phyloP scores from a whole-genome alignment of 2,329 filamentous ascomycete genomes.

The Arthroderma uncinatum region DNA sequence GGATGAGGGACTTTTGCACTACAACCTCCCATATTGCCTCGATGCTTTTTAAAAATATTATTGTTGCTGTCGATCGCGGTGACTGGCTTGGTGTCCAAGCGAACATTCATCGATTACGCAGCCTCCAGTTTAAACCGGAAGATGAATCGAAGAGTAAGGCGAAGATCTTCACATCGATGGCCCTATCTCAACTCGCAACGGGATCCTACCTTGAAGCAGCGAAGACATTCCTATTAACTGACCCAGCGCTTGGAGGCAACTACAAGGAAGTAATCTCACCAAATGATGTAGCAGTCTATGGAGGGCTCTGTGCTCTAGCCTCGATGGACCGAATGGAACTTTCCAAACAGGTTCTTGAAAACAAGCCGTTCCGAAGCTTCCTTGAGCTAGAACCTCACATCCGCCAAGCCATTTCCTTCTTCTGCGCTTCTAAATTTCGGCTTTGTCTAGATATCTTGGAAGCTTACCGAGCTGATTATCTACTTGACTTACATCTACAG shows the following conservation, averaged over 20 bases:
- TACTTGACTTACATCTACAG: slow-evolving; percentile 79
- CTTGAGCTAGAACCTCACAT: slow-evolving; percentile 91
- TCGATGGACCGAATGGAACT: slow-evolving; percentile 74
- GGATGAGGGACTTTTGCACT: slow-evolving; percentile 85
- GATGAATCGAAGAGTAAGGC: slow-evolving; percentile 46
- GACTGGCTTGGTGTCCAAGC: slow-evolving; percentile 63
- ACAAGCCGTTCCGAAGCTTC: slow-evolving; percentile 67
- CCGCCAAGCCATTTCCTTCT: slow-evolving; percentile 77
- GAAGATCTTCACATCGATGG: slow-evolving; percentile 56
- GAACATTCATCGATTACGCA: slow-evolving; percentile 47
- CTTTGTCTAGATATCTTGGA: slow-evolving; percentile 73
- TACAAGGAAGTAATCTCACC: slow-evolving; percentile 64
- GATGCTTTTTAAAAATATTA: slow-evolving; percentile 67
- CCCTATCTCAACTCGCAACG: slow-evolving; percentile 49
- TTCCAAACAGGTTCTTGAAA: slow-evolving; percentile 66
- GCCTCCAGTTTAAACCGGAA: slow-evolving; percentile 44
- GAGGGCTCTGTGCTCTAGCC: slow-evolving; percentile 77
- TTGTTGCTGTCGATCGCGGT: slow-evolving; percentile 60
- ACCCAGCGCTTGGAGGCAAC: slow-evolving; percentile 45
- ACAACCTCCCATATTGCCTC: slow-evolving; percentile 73
- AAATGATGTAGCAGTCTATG: slow-evolving; percentile 88
- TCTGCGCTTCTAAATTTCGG: slow-evolving; percentile 82
- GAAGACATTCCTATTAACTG: slow-evolving; percentile 54
- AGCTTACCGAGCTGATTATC: slow-evolving; percentile 69
- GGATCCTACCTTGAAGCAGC: slow-evolving; percentile 58